Conservation (phyloP, 805 yeast genomes). For the Spathaspora passalidarum region DNA sequence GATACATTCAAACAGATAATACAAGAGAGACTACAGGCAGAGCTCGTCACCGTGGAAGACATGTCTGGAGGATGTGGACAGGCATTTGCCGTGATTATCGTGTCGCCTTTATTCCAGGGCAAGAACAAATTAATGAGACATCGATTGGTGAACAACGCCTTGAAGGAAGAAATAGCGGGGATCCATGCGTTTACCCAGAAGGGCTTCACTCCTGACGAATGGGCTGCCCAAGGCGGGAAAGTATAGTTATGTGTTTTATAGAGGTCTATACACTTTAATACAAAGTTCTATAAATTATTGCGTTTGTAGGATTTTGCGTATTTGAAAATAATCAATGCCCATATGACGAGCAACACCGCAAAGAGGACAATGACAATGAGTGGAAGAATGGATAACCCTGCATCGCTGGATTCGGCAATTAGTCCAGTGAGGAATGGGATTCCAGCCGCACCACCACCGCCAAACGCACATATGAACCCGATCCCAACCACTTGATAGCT, state of each 20-base stretch:
- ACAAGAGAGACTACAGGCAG: conserved; percentile 55
- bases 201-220: conserved; percentile 83
- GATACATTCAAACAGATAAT: conserved; percentile 48
- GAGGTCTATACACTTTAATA: neutral
- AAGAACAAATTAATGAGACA: conserved; percentile 86
- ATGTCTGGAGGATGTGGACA: conserved; percentile 96
- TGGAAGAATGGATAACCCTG: conserved; percentile 33
- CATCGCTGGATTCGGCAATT: conserved; percentile 31
- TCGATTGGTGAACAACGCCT: conserved; percentile 73
- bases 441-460: conserved; percentile 81
- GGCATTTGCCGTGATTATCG: conserved; percentile 91
- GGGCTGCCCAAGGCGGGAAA: conserved; percentile 48
- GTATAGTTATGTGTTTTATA: conserved; percentile 6
- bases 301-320: conserved; percentile 7
- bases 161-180: conserved; percentile 78
- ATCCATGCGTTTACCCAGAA: conserved; percentile 97
- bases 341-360: conserved; percentile 19
- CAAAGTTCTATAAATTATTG: conserved; percentile 5
- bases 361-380: conserved; percentile 24
- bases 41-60: conserved; percentile 69
- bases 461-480: conserved; percentile 74
- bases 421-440: conserved; percentile 65
- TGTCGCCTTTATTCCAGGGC: conserved; percentile 65
- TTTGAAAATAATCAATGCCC: conserved; percentile 19
- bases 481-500: conserved; percentile 62